phyloP scores from a whole-genome alignment of 2,329 filamentous ascomycete species.

The Paraconiothyrium brasiliense region DNA sequence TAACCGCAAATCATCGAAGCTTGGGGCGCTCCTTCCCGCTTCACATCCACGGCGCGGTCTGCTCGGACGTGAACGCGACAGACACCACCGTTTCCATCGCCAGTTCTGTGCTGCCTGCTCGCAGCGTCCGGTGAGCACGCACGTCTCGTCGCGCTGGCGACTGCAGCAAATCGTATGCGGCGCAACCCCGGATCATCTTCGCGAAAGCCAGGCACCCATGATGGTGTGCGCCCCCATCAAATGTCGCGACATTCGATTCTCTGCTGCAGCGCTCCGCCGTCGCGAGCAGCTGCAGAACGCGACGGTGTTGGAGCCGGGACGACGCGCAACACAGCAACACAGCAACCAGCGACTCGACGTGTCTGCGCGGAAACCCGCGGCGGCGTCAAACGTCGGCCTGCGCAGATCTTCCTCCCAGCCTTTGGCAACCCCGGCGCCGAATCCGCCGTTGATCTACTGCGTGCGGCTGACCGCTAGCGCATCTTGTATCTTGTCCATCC shows the following conservation, averaged over 20 bases:
- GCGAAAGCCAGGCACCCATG: slow-evolving; percentile 12
- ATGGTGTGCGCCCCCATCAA: not conserved
- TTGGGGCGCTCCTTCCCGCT: slow-evolving; percentile 10
- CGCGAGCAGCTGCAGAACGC: not conserved
- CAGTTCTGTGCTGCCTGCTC: not conserved
- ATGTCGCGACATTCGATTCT: not conserved
- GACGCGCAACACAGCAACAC: not conserved
- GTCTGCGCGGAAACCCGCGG: not conserved
- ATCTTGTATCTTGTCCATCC: not conserved
- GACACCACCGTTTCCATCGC: too few relatives aligned
- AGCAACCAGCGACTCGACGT: not conserved
- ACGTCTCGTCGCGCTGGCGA: not conserved
- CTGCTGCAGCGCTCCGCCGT: not conserved
- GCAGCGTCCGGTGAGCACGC: not conserved
- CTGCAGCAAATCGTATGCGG: not conserved
- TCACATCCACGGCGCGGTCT: not conserved
- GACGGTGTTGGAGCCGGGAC: not conserved
- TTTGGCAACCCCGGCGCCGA: slow-evolving; percentile 2
- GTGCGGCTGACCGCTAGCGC: slow-evolving; percentile 15
- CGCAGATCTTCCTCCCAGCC: slow-evolving; percentile 5
- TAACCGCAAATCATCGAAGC: slow-evolving; percentile 10
- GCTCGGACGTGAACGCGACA: too few relatives aligned
- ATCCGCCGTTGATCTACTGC: slow-evolving; percentile 7
- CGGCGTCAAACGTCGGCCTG: slow-evolving; percentile 7
- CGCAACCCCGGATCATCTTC: slow-evolving; percentile 4